Conservation (phyloP, 495 filamentous ascomycete genomes). For the Endocarpon pusillum region DNA sequence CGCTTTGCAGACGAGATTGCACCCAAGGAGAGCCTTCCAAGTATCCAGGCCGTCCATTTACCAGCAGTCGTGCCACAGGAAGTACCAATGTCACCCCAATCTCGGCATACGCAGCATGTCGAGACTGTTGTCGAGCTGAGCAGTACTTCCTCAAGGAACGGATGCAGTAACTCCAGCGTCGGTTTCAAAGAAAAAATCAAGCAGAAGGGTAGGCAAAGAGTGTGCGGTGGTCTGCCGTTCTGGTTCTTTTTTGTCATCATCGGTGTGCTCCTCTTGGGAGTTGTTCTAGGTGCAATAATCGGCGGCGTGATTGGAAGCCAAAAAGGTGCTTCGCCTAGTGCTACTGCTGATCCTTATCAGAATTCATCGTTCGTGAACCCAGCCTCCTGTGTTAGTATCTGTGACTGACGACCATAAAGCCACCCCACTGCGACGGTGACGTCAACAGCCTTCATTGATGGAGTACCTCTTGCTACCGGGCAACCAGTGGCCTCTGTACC, state of each 20-base stretch:
- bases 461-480: constrained; percentile 38
- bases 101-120: no score
- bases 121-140: neutral
- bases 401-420: no score
- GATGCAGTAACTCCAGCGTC: constrained; percentile 3
- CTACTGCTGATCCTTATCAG: no score
- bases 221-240: constrained; percentile 47
- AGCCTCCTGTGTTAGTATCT: no score
- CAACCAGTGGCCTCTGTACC: constrained; percentile 35
- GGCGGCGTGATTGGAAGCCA: constrained; percentile 35
- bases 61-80: constrained; percentile 12
- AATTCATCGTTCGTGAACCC: no score
- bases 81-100: no score
- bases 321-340: no score
- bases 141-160: no score
- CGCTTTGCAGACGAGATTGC: constrained; percentile 48
- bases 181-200: constrained; percentile 38
- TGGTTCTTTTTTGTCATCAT: constrained; percentile 46
- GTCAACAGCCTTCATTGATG: constrained; percentile 44
- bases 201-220: constrained; percentile 34
- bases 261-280: constrained; percentile 36
- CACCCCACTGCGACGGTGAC: constrained; percentile 32
- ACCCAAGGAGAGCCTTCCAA: no score
- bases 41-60: constrained; percentile 15
- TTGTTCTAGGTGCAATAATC: constrained; percentile 40